Percentiles rank a stretch among this genome's conserved stretches.
Conservation (phyloP, 83 land plant genomes). For the Picea abies region DNA sequence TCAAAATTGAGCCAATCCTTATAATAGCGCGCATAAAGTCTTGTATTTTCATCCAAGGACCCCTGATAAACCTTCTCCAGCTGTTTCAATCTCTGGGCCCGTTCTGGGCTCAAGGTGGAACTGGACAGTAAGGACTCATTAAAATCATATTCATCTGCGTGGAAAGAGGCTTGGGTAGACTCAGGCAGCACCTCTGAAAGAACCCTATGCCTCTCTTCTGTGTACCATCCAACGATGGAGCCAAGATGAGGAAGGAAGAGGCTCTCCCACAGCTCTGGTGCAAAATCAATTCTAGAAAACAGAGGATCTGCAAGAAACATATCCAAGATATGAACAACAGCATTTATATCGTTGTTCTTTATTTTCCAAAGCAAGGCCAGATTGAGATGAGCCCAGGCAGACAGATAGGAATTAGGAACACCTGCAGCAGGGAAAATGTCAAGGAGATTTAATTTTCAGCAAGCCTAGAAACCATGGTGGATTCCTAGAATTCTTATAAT, state of each 20-base stretch:
- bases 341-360: slow-evolving; percentile 33
- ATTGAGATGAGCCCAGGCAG: slow-evolving; percentile 70
- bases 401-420: slow-evolving; percentile 58
- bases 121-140: slow-evolving; percentile 35
- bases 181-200: slow-evolving; percentile 47
- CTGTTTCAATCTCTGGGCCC: slow-evolving; percentile 39
- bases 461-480: too few relatives aligned
- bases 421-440: slow-evolving; percentile 28
- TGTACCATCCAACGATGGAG: slow-evolving; percentile 59
- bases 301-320: slow-evolving; percentile 57
- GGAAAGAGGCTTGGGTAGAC: slow-evolving; percentile 43
- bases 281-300: slow-evolving; percentile 56
- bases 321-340: slow-evolving; percentile 48
- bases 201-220: slow-evolving; percentile 46
- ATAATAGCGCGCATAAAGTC: slow-evolving; percentile 52
- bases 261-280: slow-evolving; percentile 57
- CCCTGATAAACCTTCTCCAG: slow-evolving; percentile 65
- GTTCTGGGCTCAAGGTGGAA: slow-evolving; percentile 46
- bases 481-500: too few relatives aligned
- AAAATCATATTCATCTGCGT: slow-evolving; percentile 46
- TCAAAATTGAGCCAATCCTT: slow-evolving; percentile 49
- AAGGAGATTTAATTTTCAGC: too few relatives aligned
- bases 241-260: slow-evolving; percentile 65
- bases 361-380: slow-evolving; percentile 49
- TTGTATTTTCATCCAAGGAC: slow-evolving; percentile 56